Evolutionary conservation across 345 rosid species (phyloP).

Genomic region (Melaleuca quinquenervia): DNA sequence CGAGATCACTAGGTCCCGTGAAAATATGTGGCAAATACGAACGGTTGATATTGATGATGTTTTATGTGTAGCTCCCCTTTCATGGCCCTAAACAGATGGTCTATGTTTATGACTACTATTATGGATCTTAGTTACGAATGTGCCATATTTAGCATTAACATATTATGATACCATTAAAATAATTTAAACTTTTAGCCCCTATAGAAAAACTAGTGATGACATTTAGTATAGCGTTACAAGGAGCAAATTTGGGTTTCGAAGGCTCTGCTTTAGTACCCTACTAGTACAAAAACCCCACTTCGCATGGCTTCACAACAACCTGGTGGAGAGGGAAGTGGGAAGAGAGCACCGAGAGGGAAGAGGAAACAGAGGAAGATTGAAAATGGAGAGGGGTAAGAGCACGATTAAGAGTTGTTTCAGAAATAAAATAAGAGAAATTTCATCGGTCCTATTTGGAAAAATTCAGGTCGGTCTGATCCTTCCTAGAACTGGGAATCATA

Average conservation of each 20-base stretch:
- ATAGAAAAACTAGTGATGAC: background rate
- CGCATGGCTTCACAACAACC: background rate
- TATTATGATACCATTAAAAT: background rate
- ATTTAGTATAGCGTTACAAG: background rate
- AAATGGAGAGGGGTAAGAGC: too few species aligned
- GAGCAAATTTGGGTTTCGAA: background rate
- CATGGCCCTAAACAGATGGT: background rate
- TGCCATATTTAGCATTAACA: background rate
- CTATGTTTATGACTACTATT: background rate
- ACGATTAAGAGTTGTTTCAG: too few species aligned
- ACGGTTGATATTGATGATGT: background rate
- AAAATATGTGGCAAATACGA: too few species aligned
- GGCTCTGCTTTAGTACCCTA: background rate
- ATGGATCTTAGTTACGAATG: background rate
- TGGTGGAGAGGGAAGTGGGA: background rate
- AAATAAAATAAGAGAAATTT: too few species aligned
- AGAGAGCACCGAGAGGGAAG: too few species aligned
- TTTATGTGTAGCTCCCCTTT: background rate
- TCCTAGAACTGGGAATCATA: too few species aligned
- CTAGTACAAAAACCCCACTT: background rate
- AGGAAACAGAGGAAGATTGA: too few species aligned
- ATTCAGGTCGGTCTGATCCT: too few species aligned
- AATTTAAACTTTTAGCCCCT: background rate
- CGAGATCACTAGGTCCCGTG: too few species aligned
- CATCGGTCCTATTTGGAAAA: too few species aligned